Base-by-base conservation (phyloP, 2,329 filamentous ascomycete genomes). In the Epichloe gansuensis region DNA sequence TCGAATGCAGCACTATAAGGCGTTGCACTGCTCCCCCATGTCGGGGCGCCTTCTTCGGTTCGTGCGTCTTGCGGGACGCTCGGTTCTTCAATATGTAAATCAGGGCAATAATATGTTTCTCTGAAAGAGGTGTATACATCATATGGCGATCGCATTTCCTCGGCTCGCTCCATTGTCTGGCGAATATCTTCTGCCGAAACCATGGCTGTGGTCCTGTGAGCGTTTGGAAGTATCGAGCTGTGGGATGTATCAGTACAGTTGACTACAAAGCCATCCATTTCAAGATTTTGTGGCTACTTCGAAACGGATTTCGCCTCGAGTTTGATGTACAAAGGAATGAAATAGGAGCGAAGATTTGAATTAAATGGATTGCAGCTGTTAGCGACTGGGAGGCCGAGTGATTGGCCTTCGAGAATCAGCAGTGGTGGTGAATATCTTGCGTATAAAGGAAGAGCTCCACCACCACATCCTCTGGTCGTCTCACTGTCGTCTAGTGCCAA, bases 1-100 rank as follows among this genome's bases (percentile, higher is more conserved):
- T 56, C 55, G 39, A 58, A 56, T 27, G 53, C 13, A 40, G 51
- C 44, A 51, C 54, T 56, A 42, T 50, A 38, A 23, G 42, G 36
- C 38, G 54, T 59, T 45, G 48, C 52, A 39, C 51, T 55, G 41
- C 40, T 57, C 15, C 45, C 47, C 38, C 45, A 51, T 12, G 54
- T 52, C 7, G 44, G 23, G 17, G 7, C 17, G 25, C 53, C 49
- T 11, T 13, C n/a, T 36, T 55, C 51, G 2, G 36, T 49, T 15
- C 8, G 15, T 15, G 49, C 17, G 13, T 38, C 17, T 13, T 43
- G 9, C 6, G 49, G 45, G 13, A 31, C 4, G 3, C 23, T 27
- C 5, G 39, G 25, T 34, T 55, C 53, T 23, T 47, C 31, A 4
- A 54, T 21, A 5, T 31, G 3, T 34, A 57, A 23, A 21, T 41